Evolutionary conservation across 1,139 yeast genomes (phyloP).

Genomic region (Diutina mesorugosa): DNA sequence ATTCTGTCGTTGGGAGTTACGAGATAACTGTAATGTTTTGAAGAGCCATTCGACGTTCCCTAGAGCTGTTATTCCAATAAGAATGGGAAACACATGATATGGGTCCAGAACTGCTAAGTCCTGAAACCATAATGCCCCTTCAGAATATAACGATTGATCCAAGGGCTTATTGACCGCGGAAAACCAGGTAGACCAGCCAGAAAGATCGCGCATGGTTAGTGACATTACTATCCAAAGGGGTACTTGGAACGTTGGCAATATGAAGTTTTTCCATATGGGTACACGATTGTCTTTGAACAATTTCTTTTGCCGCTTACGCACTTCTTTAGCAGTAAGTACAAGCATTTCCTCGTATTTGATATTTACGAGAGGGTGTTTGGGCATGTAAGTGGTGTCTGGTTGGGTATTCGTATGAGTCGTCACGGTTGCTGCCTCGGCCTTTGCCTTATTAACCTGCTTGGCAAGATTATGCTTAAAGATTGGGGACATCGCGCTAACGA

Average conservation of each 20-base stretch:
- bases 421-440: constrained; percentile 10
- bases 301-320: constrained; percentile 56
- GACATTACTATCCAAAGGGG: constrained; percentile 85
- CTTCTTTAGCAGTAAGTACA: constrained; percentile 63
- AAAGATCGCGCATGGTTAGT: constrained; percentile 58
- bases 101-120: constrained; percentile 56
- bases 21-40: constrained; percentile 41
- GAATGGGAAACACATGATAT: constrained; percentile 50
- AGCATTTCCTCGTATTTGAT: constrained; percentile 69
- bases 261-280: constrained; percentile 68
- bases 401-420: not conserved
- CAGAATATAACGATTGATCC: constrained; percentile 40
- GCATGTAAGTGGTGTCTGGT: constrained; percentile 7
- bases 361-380: constrained; percentile 20
- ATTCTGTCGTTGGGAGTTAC: constrained; percentile 18
- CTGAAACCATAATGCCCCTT: constrained; percentile 46
- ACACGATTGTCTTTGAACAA: constrained; percentile 56
- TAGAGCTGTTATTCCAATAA: constrained; percentile 57
- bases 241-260: constrained; percentile 67
- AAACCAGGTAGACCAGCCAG: constrained; percentile 57
- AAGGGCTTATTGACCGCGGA: constrained; percentile 33
- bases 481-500: constrained; percentile 66
- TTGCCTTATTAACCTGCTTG: constrained; percentile 30
- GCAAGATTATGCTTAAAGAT: constrained; percentile 63
- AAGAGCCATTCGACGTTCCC: constrained; percentile 69